A percentile compares a stretch with the other conserved stretches of the same genome.
Evolutionary conservation across 139 green algal genomes (phyloP).

Genomic region (Auxenochlorella pyrenoidosa): DNA sequence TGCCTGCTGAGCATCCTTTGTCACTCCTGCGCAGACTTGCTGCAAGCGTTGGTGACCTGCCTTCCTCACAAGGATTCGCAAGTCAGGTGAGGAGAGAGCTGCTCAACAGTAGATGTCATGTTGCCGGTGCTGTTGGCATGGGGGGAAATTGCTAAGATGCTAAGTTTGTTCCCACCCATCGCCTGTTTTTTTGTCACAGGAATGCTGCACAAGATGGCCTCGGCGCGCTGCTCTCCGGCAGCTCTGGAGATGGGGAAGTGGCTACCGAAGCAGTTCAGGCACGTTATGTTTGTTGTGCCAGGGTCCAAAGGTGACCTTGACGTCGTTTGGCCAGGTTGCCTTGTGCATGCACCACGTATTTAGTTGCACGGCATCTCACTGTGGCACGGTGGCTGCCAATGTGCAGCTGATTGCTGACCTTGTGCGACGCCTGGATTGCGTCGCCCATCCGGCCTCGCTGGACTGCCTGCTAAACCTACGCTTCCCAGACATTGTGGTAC

Average conservation of each 20-base stretch:
- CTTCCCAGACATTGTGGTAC: constrained; percentile 18
- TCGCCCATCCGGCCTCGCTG: constrained; percentile 53
- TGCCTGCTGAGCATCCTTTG: not conserved
- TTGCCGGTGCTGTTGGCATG: too few species aligned
- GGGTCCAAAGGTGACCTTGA: not conserved
- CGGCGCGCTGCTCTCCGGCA: not conserved
- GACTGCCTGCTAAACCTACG: constrained; percentile 21
- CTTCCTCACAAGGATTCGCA: constrained; percentile 63
- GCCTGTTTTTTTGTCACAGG: not conserved
- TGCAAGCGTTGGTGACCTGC: constrained; percentile 80
- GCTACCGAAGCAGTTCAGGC: constrained; percentile 68
- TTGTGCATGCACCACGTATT: not conserved
- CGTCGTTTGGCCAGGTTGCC: too few species aligned
- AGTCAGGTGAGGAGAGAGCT: constrained; percentile 33
- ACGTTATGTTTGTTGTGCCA: not conserved
- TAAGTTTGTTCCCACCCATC: too few species aligned
- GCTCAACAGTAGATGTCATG: not conserved
- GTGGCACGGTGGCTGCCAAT: not conserved
- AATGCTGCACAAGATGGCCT: not conserved
- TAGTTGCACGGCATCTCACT: not conserved
- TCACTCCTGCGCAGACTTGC: constrained; percentile 57
- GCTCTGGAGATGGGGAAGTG: constrained; percentile 38
- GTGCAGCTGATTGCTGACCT: constrained; percentile 92
- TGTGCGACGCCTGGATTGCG: constrained; percentile 72
- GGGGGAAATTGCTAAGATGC: too few species aligned